Base-by-base conservation (phyloP, 2,329 filamentous ascomycete genomes). In the Cladosporium sp. region DNA sequence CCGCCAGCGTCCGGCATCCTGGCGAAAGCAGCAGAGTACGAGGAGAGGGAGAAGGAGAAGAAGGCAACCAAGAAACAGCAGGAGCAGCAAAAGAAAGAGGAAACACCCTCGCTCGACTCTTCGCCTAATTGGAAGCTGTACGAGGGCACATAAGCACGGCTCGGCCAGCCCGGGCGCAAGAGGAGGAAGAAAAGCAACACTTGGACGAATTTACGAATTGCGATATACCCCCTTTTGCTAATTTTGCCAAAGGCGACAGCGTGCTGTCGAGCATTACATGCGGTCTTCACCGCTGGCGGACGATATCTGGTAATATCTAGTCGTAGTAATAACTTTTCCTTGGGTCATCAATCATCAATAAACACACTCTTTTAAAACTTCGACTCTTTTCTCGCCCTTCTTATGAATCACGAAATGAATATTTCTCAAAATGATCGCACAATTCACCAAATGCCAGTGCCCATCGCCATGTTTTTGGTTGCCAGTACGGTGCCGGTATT, bases 221-320 rank as follows among this genome's bases (percentile, higher is more conserved):
- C 34, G 28, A 50, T 50, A 50, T 40, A 38, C 46, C 43, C 35
- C 43, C 16, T 32, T 50, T 50, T 50, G 16, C 32, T 19, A 19
- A 33, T 42, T 33, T 34, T 43, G 28, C 28, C 34, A 33, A 50
- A 42, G 38, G 38, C 46, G 38, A 50, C 46, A 50, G 46, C 46
- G 19, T 43, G 46, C 46, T 50, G 46, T 50, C 22, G 46, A 33
- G 41, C 28, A 34, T 32, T 18, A 50, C 46, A 43, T 42, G 38
- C 38, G 40, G 46, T 50, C 31, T 43, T 37, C 40, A 50, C 46
- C 32, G 46, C 38, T 19, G 40, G 40, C 38, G 22, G 37, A 41
- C 40, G 46, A 50, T 50, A 50, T 50, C 46, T 50, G 46, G 46
- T 50, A 50, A 50, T 50, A 50, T 50, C 46, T 50, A 50, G 46